Base-by-base conservation (phyloP, 2,329 filamentous ascomycete genomes). In the Daldinia eschscholtzii region DNA sequence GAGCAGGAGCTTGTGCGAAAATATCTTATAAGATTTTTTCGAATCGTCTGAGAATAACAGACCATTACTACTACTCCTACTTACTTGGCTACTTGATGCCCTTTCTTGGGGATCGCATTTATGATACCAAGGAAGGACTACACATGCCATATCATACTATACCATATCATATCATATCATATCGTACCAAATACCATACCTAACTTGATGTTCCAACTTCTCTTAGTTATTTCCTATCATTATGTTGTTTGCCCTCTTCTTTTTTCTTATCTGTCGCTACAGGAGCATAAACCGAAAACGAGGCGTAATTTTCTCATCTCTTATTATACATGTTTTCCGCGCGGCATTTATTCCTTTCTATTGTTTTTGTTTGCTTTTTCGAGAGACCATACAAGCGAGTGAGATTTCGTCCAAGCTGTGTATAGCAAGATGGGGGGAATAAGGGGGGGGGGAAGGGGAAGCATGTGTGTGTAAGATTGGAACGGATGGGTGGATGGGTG, bases 1-100 rank as follows among this genome's bases (percentile, higher is more conserved):
- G 2, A 23, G 20, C n/a, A 30, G 46, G 57, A 67, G 68, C 64
- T 67, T 65, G 60, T 61, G 71, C 68, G 66, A 70, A 68, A 20
- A 35, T 10, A 7, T n/a, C 37, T 41, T 65, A 70, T 62, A 70
- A 70, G 72, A 66, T 70, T 68, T 68, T 68, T 10, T 10, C 30
- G 52, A 50, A 65, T 63, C 48, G 57, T 37, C 41, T 23, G 39
- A 50, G 41, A 60, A 30, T 23, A 50, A 50, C 9, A 15, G 20
- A 35, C 33, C 2, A 35, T 6, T 9, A 35, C 33, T 6, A 33
- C 7, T 35, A 6, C 6, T 52, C 52, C 18, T 48, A 33, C 58
- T 64, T 65, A 7, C 23, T 23, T 23, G 20, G 53, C 13, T 56
- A 33, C 58, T 64, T 67, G 63, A 28, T 28, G 26, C 7, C 1